Percentiles rank a stretch among this genome's conserved stretches.
Conservation (phyloP, 345 rosid species). For the Populus ilicifolia region DNA sequence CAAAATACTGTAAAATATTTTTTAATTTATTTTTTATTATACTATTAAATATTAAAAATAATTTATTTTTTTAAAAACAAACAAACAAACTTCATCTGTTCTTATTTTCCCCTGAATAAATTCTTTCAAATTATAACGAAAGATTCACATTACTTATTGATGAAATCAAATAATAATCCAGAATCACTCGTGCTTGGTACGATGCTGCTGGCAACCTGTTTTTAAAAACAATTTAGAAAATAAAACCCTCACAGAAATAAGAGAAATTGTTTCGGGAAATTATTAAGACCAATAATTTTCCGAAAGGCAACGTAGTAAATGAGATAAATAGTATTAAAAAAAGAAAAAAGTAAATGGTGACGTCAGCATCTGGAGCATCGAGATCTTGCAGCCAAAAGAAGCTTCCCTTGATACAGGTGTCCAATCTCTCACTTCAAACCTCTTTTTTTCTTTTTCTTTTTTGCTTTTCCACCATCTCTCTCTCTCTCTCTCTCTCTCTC, state of each 20-base stretch:
- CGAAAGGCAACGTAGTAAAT: not conserved
- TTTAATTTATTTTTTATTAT: too few species aligned
- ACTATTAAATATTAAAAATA: too few species aligned
- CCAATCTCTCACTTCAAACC: not conserved
- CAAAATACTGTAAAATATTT: too few species aligned
- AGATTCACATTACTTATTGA: not conserved
- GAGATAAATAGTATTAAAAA: not conserved
- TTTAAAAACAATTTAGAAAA: too few species aligned
- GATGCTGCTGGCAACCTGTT: too few species aligned
- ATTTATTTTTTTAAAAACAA: too few species aligned
- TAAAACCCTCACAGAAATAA: not conserved
- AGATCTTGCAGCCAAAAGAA: constrained; percentile 69
- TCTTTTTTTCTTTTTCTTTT: not conserved
- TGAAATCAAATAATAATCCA: not conserved
- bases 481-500: constrained; percentile 16
- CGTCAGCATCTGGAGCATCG: constrained; percentile 50
- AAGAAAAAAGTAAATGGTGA: constrained; percentile 17
- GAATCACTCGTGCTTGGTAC: not conserved
- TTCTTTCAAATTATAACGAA: too few species aligned
- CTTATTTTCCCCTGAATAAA: too few species aligned
- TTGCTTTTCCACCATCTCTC: not conserved
- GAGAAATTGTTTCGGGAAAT: too few species aligned
- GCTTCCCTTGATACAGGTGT: constrained; percentile 32
- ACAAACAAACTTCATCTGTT: too few species aligned
- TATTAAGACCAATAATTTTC: too few species aligned